Conservation (phyloP, 2,329 filamentous ascomycete species). For the Colletotrichum sp. region DNA sequence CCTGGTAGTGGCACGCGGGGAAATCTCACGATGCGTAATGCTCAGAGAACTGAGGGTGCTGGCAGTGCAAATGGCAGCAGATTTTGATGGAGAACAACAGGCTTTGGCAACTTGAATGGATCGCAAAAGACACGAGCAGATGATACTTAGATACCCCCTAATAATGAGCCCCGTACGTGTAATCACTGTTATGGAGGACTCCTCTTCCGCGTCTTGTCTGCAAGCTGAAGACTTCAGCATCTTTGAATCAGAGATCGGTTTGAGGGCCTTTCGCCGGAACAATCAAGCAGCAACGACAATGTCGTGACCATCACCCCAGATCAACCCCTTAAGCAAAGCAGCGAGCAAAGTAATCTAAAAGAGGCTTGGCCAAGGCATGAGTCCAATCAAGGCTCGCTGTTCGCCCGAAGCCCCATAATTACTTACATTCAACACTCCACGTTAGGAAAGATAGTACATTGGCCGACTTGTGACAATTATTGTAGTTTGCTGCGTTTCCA, state of each 20-base stretch:
- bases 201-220: accelerated
- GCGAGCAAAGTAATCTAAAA: no score
- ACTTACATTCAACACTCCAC: no score
- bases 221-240: accelerated
- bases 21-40: neutral
- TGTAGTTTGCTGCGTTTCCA: no score
- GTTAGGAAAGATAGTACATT: no score
- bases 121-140: neutral
- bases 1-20: neutral
- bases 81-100: neutral
- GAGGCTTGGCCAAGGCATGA: no score
- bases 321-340: no score
- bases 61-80: neutral
- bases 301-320: no score
- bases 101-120: neutral
- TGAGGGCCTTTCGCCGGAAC: accelerated
- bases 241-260: neutral
- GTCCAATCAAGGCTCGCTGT: no score
- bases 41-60: neutral
- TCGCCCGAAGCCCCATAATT: no score
- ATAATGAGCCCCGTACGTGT: neutral
- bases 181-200: neutral
- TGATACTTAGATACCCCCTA: neutral
- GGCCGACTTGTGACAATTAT: no score
- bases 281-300: no score